A percentile compares a stretch with the other conserved stretches of the same genome.
These are phyloP conservation scores for Micromonas commoda DNA, from an alignment of 139 green algal genomes.

Conservation along the genomic window DNA sequence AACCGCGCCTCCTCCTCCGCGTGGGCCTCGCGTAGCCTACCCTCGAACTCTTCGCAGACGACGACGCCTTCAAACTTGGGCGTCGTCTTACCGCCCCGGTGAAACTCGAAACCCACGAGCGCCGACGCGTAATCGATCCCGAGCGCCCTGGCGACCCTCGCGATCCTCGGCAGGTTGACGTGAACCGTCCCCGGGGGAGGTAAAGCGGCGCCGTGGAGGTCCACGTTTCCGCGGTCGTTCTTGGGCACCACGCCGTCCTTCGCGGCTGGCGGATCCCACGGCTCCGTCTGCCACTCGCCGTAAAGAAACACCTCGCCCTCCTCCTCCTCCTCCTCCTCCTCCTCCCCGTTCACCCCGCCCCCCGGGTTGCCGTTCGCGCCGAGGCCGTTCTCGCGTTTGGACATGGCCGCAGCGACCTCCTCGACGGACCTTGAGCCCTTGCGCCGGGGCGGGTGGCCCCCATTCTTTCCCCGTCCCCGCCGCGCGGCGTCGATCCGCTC, in stretches of 20 bases:
- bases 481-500: background rate
- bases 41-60: constrained; percentile 20
- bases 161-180: background rate
- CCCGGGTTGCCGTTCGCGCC: background rate
- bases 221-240: constrained; percentile 26
- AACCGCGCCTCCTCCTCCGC: background rate
- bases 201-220: constrained; percentile 6
- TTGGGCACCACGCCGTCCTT: constrained; percentile 4
- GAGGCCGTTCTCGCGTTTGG: background rate
- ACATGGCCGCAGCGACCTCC: background rate
- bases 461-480: background rate
- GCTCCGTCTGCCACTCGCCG: constrained; percentile 19
- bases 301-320: constrained; percentile 4
- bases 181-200: constrained; percentile 7
- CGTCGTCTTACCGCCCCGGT: background rate
- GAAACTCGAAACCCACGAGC: constrained; percentile 24
- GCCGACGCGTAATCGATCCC: constrained; percentile 13
- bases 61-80: constrained; percentile 17
- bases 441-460: background rate
- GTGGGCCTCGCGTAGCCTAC: background rate
- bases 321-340: background rate
- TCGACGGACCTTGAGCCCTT: background rate
- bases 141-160: background rate
- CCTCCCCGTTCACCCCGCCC: background rate
- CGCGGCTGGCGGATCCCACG: background rate